Conservation (phyloP, 1,139 yeast species). For the Kodamaea arcana region DNA sequence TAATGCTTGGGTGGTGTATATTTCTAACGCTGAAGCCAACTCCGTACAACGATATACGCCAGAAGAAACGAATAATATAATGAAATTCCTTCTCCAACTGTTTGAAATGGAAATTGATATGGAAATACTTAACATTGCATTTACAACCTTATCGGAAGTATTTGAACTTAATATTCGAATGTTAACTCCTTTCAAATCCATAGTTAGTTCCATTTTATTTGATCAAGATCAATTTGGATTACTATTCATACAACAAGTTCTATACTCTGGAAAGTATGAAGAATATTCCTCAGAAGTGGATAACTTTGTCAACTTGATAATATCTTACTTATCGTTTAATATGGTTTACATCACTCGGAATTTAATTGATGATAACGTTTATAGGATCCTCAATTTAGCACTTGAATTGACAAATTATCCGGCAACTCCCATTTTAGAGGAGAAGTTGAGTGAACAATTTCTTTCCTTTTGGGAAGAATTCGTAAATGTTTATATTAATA, state of each 20-base stretch:
- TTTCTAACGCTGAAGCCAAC: conserved; percentile 31
- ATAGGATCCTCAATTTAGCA: conserved; percentile 45
- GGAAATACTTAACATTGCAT: conserved; percentile 24
- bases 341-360: conserved; percentile 46
- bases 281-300: conserved; percentile 43
- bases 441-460: conserved; percentile 61
- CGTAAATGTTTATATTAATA: conserved; percentile 59
- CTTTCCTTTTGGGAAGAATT: conserved; percentile 79
- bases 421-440: conserved; percentile 63
- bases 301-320: conserved; percentile 48
- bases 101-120: conserved; percentile 15
- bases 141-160: conserved; percentile 40
- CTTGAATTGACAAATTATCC: conserved; percentile 57
- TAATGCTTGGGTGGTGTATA: conserved; percentile 32
- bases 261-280: conserved; percentile 19
- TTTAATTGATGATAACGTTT: conserved; percentile 35
- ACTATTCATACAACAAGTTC: conserved; percentile 22
- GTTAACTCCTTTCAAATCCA: conserved; percentile 23
- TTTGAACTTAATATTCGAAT: conserved; percentile 45
- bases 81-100: conserved; percentile 19
- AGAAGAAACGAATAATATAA: conserved; percentile 15
- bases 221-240: conserved; percentile 37
- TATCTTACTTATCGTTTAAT: conserved; percentile 50
- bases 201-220: conserved; percentile 29
- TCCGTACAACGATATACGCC: conserved; percentile 32